Evolutionary conservation across 768 basidiomycete genomes (phyloP).

Genomic region (Russula sp.): DNA sequence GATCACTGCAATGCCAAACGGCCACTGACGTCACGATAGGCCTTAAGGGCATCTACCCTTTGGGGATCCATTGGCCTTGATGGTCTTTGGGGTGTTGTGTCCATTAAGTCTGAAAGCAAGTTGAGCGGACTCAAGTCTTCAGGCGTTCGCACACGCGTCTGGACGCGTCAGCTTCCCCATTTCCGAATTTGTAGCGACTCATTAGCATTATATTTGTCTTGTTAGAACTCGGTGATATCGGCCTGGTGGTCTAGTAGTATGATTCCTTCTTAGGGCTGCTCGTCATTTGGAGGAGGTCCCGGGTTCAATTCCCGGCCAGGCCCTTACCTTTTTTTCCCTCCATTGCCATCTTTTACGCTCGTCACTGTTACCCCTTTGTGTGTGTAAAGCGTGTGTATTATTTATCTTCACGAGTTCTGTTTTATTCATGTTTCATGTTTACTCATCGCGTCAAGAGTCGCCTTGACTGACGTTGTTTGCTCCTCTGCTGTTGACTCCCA

Average conservation of each 20-base stretch:
- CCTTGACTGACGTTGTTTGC: background rate
- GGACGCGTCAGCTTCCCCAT: slow-evolving; percentile 26
- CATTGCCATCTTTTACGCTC: background rate
- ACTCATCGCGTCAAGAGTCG: background rate
- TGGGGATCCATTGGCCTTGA: slow-evolving; percentile 59
- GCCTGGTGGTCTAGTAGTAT: slow-evolving; percentile 46
- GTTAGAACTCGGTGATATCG: slow-evolving; percentile 6
- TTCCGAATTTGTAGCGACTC: background rate
- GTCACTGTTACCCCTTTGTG: background rate
- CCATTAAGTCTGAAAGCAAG: slow-evolving; percentile 16
- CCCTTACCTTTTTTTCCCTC: slow-evolving; percentile 30
- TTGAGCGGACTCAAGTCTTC: background rate
- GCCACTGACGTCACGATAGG: slow-evolving; percentile 59
- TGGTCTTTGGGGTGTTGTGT: slow-evolving; percentile 26
- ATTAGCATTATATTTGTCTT: background rate
- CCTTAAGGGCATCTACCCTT: slow-evolving; percentile 63
- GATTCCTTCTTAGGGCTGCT: slow-evolving; percentile 50
- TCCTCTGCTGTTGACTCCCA: background rate
- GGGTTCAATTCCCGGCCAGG: slow-evolving; percentile 85
- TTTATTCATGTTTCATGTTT: background rate
- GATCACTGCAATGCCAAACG: background rate
- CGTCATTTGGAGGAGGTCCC: slow-evolving; percentile 66
- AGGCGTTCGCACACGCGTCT: slow-evolving; percentile 1
- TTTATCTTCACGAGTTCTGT: background rate
- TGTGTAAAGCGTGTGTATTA: background rate